Conservation (phyloP, 2,329 filamentous ascomycete species). For the Aspergillus sp. region DNA sequence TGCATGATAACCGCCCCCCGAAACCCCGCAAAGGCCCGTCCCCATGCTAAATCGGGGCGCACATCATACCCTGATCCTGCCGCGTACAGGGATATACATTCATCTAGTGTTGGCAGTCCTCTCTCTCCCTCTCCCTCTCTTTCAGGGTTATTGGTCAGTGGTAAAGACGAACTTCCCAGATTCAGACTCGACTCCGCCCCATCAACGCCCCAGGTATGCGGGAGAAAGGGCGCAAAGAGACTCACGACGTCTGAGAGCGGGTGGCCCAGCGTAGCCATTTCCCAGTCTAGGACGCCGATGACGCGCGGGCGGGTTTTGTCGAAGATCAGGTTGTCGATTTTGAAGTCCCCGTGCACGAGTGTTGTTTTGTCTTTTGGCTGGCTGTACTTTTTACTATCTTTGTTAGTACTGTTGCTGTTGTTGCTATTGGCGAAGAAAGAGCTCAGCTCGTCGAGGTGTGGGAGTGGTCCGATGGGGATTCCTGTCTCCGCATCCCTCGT, state of each 20-base stretch:
- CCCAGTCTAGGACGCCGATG: constrained; percentile 95
- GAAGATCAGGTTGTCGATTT: constrained; percentile 88
- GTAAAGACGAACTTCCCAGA: no score
- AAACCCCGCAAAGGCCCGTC: constrained; percentile 57
- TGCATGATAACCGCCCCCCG: constrained; percentile 73
- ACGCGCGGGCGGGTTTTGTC: constrained; percentile 84
- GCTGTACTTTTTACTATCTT: constrained; percentile 62
- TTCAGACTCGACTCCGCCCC: constrained; percentile 24
- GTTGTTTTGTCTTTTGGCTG: constrained; percentile 77
- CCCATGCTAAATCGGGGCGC: constrained; percentile 58
- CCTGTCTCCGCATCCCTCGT: constrained; percentile 75
- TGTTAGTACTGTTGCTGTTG: no score
- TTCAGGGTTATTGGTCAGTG: no score
- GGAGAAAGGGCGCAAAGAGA: constrained; percentile 69
- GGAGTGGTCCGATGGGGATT: constrained; percentile 74
- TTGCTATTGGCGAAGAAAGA: constrained; percentile 68
- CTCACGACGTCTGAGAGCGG: constrained; percentile 69
- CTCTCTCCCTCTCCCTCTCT: constrained; percentile 37
- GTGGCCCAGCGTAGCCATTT: constrained; percentile 98
- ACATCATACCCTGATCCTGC: constrained; percentile 70
- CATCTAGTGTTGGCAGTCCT: constrained; percentile 66
- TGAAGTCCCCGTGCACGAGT: constrained; percentile 93
- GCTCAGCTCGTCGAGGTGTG: constrained; percentile 82
- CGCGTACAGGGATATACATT: constrained; percentile 50
- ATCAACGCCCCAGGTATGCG: constrained; percentile 34